Conservation (phyloP, 2,329 filamentous ascomycete genomes). For the Leptographium radiaticola region DNA sequence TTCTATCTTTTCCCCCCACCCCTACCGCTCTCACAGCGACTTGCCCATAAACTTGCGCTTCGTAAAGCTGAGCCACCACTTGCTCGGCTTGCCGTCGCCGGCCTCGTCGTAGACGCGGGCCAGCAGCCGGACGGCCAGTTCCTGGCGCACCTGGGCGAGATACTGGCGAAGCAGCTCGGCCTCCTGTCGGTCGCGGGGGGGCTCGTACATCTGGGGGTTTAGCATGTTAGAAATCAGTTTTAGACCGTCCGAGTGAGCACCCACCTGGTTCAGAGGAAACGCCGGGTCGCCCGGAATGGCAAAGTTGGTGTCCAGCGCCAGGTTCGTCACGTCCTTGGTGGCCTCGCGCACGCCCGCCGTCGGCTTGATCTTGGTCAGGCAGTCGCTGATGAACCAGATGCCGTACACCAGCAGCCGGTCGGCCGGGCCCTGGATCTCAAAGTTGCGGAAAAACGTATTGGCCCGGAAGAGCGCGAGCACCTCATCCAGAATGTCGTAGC, state of each 20-base stretch:
- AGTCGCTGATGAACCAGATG: constrained; percentile 88
- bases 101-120: constrained; percentile 75
- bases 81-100: constrained; percentile 53
- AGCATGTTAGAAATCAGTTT: no score
- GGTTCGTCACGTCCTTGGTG: constrained; percentile 70
- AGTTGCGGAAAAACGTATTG: constrained; percentile 98
- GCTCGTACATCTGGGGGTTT: constrained; percentile 65
- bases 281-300: constrained; percentile 84
- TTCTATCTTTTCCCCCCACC: background rate
- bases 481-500: constrained; percentile 94
- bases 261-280: constrained; percentile 81
- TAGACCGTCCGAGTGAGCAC: no score
- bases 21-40: constrained; percentile 41
- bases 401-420: constrained; percentile 93
- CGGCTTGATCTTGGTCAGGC: constrained; percentile 75
- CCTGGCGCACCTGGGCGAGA: constrained; percentile 83
- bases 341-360: constrained; percentile 46
- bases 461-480: constrained; percentile 85
- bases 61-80: constrained; percentile 98
- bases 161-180: constrained; percentile 83
- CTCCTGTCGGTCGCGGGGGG: constrained; percentile 74
- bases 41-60: constrained; percentile 99
- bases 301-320: constrained; percentile 87
- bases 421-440: constrained; percentile 93
- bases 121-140: constrained; percentile 71